A percentile compares a stretch with the other conserved stretches of the same genome.
These are phyloP conservation scores for Chaetothyriales sp. DNA, from an alignment of 2,329 filamentous ascomycete genomes.

Conservation along the genomic window DNA sequence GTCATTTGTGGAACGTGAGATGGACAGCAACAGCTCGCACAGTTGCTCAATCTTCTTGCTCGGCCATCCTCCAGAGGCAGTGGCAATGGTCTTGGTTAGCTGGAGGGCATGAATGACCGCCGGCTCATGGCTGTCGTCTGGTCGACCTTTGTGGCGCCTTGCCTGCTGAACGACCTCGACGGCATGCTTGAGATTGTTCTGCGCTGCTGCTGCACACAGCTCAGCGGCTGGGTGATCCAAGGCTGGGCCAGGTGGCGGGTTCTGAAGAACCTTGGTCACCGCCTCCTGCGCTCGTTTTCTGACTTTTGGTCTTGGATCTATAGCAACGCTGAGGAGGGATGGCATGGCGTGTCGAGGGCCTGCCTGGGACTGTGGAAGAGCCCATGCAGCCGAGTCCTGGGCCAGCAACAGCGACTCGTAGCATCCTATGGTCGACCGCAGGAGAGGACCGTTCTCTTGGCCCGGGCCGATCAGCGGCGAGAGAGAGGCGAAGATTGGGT, in stretches of 20 bases:
- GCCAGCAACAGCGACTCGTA: conserved; percentile 81
- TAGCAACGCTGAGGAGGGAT: conserved; percentile 66
- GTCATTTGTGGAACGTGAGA: conserved; percentile 81
- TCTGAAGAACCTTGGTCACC: conserved; percentile 64
- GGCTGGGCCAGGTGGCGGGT: conserved; percentile 76
- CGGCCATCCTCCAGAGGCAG: conserved; percentile 83
- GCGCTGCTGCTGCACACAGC: conserved; percentile 84
- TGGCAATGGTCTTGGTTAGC: conserved; percentile 75
- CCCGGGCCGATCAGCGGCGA: conserved; percentile 66
- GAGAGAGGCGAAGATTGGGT: conserved; percentile 74
- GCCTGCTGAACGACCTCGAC: conserved; percentile 52
- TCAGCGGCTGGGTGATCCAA: conserved; percentile 89
- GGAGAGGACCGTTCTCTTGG: conserved; percentile 72
- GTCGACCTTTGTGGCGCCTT: conserved; percentile 44
- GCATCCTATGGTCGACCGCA: conserved; percentile 80
- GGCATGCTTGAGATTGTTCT: conserved; percentile 59
- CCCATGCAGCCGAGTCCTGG: conserved; percentile 79
- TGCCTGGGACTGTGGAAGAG: conserved; percentile 65
- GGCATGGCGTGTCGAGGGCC: conserved; percentile 77
- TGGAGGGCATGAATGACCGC: conserved; percentile 82
- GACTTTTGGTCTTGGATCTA: conserved; percentile 84
- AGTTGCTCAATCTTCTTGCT: conserved; percentile 87
- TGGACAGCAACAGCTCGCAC: conserved; percentile 75
- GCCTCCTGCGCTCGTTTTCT: conserved; percentile 87
- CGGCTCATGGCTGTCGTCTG: conserved; percentile 54